Evolutionary conservation across 352 stramenopile genomes (phyloP), one percentile per base, ranked within the genome.

Genomic region (Phytophthora pini): DNA sequence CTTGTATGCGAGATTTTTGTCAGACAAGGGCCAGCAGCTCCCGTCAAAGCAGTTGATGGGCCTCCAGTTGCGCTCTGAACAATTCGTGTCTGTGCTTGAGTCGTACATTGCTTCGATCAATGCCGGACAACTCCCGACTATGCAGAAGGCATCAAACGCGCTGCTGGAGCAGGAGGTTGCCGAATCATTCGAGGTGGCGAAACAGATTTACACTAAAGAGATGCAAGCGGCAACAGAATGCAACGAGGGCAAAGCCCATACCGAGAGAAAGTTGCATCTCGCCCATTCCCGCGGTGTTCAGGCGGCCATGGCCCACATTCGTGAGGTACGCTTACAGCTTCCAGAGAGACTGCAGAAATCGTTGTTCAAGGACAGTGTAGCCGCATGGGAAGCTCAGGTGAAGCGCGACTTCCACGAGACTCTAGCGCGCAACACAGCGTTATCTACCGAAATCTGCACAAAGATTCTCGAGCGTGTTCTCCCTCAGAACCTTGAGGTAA

Each of bases 1-100:
- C 32, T 29, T 92, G 9, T 82, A 82, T 50, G 51, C 46, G 5
- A 54, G 68, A 24, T 89, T 76, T 48, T 54, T 92, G 12, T 84
- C 77, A 5, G 26, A 69, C 4, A 79, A 76, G 3, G 45, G 50
- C 9, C 55, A 68, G 5, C 55, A 74, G 17, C 44, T 89, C 15
- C 80, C 80, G 2, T 13, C 49, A 3, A 92, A 89, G 67, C 27
- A 31, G 27, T 31, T 31, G 27, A 31, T 31, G 27, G 27, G 27
- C 6, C 17, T 20, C 17, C 17, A 20, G 17, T 20, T 20, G 17
- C 17, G 17, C 17, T 20, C 17, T 20, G 17, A 20, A 20, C 17
- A 20, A 20, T 20, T 20, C 17, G 17, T 20, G 0, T 20, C 17
- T 20, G 17, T 20, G 17, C 17, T 20, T 20, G 17, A 20, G 17